Conservation (phyloP, 2,329 filamentous ascomycete species). For the Furcasterigmium furcatum region DNA sequence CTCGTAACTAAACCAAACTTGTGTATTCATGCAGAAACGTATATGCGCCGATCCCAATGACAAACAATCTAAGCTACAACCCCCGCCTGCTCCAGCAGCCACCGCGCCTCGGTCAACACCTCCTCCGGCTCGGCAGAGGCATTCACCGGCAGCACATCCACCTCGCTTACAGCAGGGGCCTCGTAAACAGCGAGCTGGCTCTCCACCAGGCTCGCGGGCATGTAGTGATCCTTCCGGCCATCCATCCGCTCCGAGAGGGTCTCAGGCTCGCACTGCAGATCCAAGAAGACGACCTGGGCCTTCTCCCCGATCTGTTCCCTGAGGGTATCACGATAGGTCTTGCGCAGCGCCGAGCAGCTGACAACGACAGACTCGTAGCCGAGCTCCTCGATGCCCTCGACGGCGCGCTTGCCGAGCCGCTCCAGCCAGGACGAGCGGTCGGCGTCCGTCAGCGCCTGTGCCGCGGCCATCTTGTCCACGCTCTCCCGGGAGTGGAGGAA, state of each 20-base stretch:
- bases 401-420: constrained; percentile 16
- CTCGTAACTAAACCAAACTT: too few species aligned
- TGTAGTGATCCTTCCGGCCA: constrained; percentile 27
- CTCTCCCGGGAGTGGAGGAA: constrained; percentile 27
- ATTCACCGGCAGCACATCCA: constrained; percentile 28
- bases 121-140: constrained; percentile 8
- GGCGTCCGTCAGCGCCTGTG: constrained; percentile 24
- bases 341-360: constrained; percentile 34
- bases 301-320: constrained; percentile 14
- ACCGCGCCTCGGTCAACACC: constrained; percentile 14
- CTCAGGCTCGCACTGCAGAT: constrained; percentile 27
- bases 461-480: constrained; percentile 25
- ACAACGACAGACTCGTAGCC: constrained; percentile 24
- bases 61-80: not conserved
- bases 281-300: constrained; percentile 25
- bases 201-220: constrained; percentile 29
- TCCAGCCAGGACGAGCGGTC: constrained; percentile 26
- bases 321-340: constrained; percentile 26
- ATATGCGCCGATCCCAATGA: too few species aligned
- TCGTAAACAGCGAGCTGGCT: constrained; percentile 28
- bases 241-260: constrained; percentile 21
- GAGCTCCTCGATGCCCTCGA: constrained; percentile 20
- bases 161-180: constrained; percentile 20
- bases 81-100: constrained; percentile 11
- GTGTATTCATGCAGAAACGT: too few species aligned